phyloP scores from a whole-genome alignment of 2,329 filamentous ascomycete species.

The Cyphellophora attinorum region DNA sequence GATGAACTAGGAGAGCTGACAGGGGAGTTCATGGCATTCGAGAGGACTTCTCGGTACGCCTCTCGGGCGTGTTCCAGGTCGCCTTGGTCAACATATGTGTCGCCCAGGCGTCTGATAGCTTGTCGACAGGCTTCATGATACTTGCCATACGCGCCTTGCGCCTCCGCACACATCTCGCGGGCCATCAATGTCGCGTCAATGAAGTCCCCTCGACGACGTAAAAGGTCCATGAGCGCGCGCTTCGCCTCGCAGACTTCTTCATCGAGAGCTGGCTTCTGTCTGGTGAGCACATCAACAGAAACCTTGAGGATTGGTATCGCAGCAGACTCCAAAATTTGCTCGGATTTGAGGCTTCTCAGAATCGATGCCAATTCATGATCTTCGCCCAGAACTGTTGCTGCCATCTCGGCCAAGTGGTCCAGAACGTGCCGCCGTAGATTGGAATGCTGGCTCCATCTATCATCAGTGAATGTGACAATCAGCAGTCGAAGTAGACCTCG shows the following conservation, averaged over 20 bases:
- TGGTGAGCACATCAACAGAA: neutral
- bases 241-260: slow-evolving; percentile 1
- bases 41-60: neutral
- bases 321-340: neutral
- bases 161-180: neutral
- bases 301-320: neutral
- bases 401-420: neutral
- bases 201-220: neutral
- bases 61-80: neutral
- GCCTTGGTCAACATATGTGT: slow-evolving; percentile 1
- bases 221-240: slow-evolving; percentile 1
- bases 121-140: neutral
- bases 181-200: neutral
- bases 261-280: neutral
- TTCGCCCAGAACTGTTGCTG: neutral
- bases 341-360: neutral
- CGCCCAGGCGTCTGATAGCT: slow-evolving; percentile 1
- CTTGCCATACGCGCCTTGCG: neutral
- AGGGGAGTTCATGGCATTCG: neutral
- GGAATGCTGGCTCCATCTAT: neutral
- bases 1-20: no score
- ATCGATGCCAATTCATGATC: neutral
- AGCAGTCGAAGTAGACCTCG: neutral
- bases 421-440: neutral
- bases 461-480: slow-evolving; percentile 2